Evolutionary conservation across 305 asterid genomes (phyloP).

Genomic region (Vinca major): DNA sequence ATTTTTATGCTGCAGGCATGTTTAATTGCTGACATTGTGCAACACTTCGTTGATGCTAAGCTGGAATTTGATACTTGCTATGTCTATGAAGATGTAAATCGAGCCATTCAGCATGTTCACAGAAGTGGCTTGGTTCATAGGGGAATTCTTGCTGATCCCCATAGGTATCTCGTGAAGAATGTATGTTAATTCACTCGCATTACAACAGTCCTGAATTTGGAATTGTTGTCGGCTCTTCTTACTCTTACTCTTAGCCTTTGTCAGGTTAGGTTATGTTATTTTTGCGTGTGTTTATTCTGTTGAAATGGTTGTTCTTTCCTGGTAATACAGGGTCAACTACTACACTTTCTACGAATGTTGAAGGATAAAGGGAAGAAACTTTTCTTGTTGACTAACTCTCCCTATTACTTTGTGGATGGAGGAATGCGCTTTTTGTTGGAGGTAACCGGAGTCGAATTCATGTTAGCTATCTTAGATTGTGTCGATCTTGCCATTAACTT

Average conservation of each 20-base stretch:
- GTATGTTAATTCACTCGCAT: slow-evolving; percentile 30
- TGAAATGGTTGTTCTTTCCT: slow-evolving; percentile 5
- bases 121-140: slow-evolving; percentile 76
- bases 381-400: slow-evolving; percentile 88
- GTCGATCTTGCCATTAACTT: background rate
- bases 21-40: slow-evolving; percentile 92
- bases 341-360: slow-evolving; percentile 64
- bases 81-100: slow-evolving; percentile 83
- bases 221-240: background rate
- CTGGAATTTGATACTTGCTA: slow-evolving; percentile 87
- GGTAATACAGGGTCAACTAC: slow-evolving; percentile 54
- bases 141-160: slow-evolving; percentile 77
- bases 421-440: slow-evolving; percentile 88
- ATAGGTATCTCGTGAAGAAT: slow-evolving; percentile 74
- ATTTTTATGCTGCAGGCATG: slow-evolving; percentile 57
- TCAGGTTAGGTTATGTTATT: slow-evolving; percentile 8
- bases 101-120: slow-evolving; percentile 91
- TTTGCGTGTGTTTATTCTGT: background rate
- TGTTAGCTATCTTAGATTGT: slow-evolving; percentile 2
- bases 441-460: slow-evolving; percentile 33
- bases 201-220: background rate
- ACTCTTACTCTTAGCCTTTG: background rate
- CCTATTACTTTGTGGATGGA: slow-evolving; percentile 92
- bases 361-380: slow-evolving; percentile 88
- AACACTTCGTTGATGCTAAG: slow-evolving; percentile 93